Evolutionary conservation across 768 basidiomycete genomes (phyloP).

Genomic region (Fibroporia radiculosa): DNA sequence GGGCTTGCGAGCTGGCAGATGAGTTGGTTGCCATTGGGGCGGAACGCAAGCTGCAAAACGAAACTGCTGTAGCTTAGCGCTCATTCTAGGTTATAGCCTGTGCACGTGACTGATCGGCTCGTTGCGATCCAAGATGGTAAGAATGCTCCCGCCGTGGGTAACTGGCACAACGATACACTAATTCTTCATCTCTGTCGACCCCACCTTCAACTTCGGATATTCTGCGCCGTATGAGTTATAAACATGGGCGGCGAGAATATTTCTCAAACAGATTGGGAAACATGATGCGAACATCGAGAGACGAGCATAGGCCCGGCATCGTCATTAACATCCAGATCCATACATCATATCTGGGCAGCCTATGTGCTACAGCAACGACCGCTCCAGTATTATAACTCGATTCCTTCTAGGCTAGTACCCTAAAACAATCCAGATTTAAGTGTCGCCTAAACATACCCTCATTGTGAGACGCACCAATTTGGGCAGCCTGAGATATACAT

Average conservation of each 20-base stretch:
- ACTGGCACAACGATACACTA: too few relatives aligned
- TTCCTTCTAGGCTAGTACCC: constrained; percentile 83
- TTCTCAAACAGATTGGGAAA: too few relatives aligned
- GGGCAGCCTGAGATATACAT: constrained; percentile 74
- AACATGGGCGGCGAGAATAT: too few relatives aligned
- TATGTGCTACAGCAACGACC: neutral
- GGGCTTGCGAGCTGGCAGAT: constrained; percentile 4
- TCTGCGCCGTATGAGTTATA: too few relatives aligned
- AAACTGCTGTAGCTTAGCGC: constrained; percentile 2
- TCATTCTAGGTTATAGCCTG: constrained; percentile 1
- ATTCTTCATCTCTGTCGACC: too few relatives aligned
- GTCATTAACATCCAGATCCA: too few relatives aligned
- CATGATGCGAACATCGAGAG: too few relatives aligned
- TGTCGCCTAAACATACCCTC: neutral
- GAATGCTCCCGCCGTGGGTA: too few relatives aligned
- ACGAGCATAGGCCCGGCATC: too few relatives aligned
- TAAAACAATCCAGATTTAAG: constrained; percentile 20
- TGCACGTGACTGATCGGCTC: constrained; percentile 1
- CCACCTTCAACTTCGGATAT: too few relatives aligned
- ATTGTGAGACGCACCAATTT: constrained; percentile 45
- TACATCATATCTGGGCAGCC: too few relatives aligned
- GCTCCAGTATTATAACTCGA: constrained; percentile 20
- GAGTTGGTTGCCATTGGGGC: constrained; percentile 15
- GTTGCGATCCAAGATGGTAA: too few relatives aligned
- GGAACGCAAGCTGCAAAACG: constrained; percentile 8